Conservation (phyloP, 2,329 filamentous ascomycete species). For the Fusarium hainanense region DNA sequence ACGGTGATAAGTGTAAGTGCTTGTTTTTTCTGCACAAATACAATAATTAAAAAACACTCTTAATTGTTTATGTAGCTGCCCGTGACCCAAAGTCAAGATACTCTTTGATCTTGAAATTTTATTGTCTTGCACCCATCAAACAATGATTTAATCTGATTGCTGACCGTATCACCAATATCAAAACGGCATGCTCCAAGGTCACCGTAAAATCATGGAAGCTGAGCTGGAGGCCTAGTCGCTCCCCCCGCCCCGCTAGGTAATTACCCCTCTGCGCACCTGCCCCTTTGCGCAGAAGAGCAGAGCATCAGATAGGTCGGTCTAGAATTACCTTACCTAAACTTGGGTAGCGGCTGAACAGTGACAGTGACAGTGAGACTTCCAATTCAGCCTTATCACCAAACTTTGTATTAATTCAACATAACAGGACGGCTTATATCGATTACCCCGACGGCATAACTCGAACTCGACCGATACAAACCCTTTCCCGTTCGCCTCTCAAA, state of each 20-base stretch:
- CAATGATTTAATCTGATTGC: not conserved
- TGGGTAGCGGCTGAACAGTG: slow-evolving; percentile 16
- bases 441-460: not conserved
- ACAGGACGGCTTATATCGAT: slow-evolving; percentile 15
- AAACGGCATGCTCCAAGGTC: slow-evolving; percentile 5
- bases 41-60: not conserved
- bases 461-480: not conserved
- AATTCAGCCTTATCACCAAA: slow-evolving; percentile 47
- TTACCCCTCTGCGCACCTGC: slow-evolving; percentile 43
- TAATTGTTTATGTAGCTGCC: not conserved
- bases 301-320: slow-evolving; percentile 18
- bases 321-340: slow-evolving; percentile 37
- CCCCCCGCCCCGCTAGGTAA: slow-evolving; percentile 32
- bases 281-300: slow-evolving; percentile 35
- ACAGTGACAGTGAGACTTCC: slow-evolving; percentile 33
- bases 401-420: slow-evolving; percentile 13
- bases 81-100: not conserved
- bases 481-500: not conserved
- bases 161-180: not conserved
- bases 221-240: slow-evolving; percentile 1
- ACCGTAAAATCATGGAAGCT: slow-evolving; percentile 2
- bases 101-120: no score
- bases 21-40: not conserved
- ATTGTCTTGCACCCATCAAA: not conserved
- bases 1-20: not conserved